Evolutionary conservation across 495 filamentous ascomycete genomes (phyloP), one percentile per base, ranked within the genome.

Genomic region (Penicillium nucicola): DNA sequence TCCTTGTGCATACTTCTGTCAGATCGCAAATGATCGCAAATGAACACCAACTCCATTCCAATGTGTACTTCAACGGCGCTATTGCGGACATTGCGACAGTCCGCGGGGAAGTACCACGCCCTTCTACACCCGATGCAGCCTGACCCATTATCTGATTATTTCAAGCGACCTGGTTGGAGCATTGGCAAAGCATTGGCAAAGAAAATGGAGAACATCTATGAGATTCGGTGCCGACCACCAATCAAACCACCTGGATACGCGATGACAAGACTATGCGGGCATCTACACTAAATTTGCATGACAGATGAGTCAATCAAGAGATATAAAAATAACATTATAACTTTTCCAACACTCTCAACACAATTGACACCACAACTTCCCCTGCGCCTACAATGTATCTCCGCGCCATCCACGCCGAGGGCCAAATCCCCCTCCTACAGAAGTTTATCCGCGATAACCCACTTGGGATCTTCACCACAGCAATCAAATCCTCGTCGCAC

Each of bases 401-500:
- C 42, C 70, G 70, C 15, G 46, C 63, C 7, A 66, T 61, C 5
- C 79, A 81, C 53, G 72, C 75, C 34, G 77, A 80, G 34, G 34
- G 56, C 12, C 45, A 64, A 50, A 62, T 73, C 42, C 50, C 53
- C 2, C 54, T 59, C 4, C 71, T 83, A 12, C 69, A 67, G 9
- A 53, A 71, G 48, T 71, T 83, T 52, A 70, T 83, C 57, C 66
- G 65, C 8, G 66, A 72, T 8, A 78, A 83, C 50, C 77, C 80
- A 2, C 68, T 84, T 0, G 81, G 81, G 14, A 65, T 81, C 17
- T 48, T 84, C 8, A 83, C 74, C 2, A 82, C 80, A 0, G 75
- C 74, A 19, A 75, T 83, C 42, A 55, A 64, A 20, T 82, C 77
- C 14, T 35, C 65, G 0, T 20, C 42, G 1, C 66, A 72, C 46